Percentiles rank a stretch among this genome's conserved stretches.
These are phyloP conservation scores for Suillus clintonianus DNA, from an alignment of 768 basidiomycete species.

Conservation along the genomic window DNA sequence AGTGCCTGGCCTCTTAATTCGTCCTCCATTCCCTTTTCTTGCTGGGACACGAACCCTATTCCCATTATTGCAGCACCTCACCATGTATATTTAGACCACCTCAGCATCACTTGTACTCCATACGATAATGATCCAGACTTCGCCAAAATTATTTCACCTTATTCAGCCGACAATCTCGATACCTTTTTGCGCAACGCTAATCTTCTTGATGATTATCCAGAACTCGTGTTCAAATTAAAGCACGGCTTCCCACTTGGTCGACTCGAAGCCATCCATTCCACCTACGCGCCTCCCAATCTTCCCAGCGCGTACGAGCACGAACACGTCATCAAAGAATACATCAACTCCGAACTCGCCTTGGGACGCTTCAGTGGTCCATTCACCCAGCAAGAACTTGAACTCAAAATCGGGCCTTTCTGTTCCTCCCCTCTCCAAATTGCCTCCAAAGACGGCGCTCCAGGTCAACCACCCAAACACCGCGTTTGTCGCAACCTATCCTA, in stretches of 20 bases:
- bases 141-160: background rate
- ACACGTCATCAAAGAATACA: constrained; percentile 7
- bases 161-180: background rate
- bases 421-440: background rate
- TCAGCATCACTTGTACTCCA: background rate
- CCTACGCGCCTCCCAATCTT: constrained; percentile 13
- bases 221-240: constrained; percentile 6
- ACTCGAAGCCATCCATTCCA: constrained; percentile 4
- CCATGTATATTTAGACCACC: background rate
- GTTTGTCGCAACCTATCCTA: constrained; percentile 26
- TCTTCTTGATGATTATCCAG: background rate
- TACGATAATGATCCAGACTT: background rate
- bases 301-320: constrained; percentile 5
- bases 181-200: background rate
- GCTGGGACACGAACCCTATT: background rate
- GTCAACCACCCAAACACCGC: constrained; percentile 8
- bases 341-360: background rate
- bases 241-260: constrained; percentile 12
- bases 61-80: background rate
- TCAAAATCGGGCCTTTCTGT: background rate
- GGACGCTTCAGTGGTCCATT: constrained; percentile 13
- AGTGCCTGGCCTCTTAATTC: background rate
- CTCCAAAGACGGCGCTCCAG: background rate
- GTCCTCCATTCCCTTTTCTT: background rate
- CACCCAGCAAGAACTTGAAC: no score